Evolutionary conservation across 164 flowering plant genomes (phyloP).

Genomic region (Brasenia schreberi): DNA sequence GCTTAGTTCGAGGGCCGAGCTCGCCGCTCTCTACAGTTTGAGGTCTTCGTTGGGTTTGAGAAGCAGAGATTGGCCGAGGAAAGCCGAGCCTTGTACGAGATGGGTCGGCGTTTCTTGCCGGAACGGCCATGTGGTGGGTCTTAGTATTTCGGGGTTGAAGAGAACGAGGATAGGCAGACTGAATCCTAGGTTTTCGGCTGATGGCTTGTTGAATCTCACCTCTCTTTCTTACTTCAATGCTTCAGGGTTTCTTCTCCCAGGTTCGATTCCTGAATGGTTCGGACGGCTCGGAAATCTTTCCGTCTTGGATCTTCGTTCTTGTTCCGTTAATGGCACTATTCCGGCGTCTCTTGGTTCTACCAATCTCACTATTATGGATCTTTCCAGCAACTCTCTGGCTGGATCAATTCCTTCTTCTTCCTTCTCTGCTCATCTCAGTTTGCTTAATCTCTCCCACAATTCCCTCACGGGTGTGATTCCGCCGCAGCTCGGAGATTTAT

Average conservation of each 20-base stretch:
- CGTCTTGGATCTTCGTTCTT: conserved; percentile 58
- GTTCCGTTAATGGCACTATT: conserved; percentile 36
- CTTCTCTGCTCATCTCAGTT: conserved; percentile 11
- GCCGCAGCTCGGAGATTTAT: conserved; percentile 16
- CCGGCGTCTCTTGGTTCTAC: conserved; percentile 35
- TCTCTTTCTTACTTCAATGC: conserved; percentile 41
- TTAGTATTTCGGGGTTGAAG: conserved; percentile 41
- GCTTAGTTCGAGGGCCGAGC: conserved; percentile 21
- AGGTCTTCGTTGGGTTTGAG: conserved; percentile 77
- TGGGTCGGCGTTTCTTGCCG: conserved; percentile 59
- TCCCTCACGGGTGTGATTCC: conserved; percentile 44
- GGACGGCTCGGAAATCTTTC: conserved; percentile 31
- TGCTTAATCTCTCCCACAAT: conserved; percentile 32
- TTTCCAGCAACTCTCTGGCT: conserved; percentile 35
- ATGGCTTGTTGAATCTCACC: conserved; percentile 47
- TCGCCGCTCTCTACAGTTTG: conserved; percentile 36
- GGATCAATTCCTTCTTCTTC: conserved; percentile 26
- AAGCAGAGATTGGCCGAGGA: conserved; percentile 73
- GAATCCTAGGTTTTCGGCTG: conserved; percentile 43
- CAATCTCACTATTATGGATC: conserved; percentile 21
- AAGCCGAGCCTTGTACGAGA: conserved; percentile 39
- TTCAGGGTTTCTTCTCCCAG: conserved; percentile 51
- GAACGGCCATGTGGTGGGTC: conserved; percentile 34
- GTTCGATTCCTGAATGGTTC: conserved; percentile 64
- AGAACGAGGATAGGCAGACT: conserved; percentile 35